These are phyloP conservation scores for Leishmania gerbilli DNA, from an alignment of 208 protist species.

Conservation along the genomic window DNA sequence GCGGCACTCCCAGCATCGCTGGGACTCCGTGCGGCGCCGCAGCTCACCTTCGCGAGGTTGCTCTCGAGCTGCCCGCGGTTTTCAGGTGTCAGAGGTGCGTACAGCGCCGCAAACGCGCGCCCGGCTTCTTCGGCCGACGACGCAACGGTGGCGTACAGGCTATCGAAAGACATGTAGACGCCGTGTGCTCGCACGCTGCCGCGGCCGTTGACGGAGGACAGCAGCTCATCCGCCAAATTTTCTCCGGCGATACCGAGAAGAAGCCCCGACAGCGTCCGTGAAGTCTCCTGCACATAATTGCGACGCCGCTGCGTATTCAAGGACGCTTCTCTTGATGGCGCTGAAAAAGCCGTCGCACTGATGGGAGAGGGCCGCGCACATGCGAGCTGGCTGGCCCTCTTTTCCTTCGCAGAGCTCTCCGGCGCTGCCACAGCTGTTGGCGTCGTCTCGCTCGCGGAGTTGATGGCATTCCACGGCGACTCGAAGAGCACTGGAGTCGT, in stretches of 20 bases:
- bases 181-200: conserved; percentile 22
- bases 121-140: conserved; percentile 33
- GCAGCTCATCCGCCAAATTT: conserved; percentile 1
- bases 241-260: neutral
- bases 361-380: neutral
- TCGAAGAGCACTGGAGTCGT: neutral
- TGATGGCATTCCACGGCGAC: neutral
- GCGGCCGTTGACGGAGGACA: neutral
- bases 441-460: neutral
- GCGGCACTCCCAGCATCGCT: neutral
- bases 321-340: neutral
- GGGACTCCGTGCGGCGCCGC: neutral
- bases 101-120: conserved; percentile 16
- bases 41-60: neutral
- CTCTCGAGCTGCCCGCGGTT: neutral
- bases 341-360: neutral
- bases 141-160: conserved; percentile 29
- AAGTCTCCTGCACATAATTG: neutral
- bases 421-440: neutral
- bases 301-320: neutral
- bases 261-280: neutral
- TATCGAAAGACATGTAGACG: conserved; percentile 39
- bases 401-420: neutral
- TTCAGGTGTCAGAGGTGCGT: neutral
- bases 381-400: neutral